These are phyloP conservation scores for Sicyos baderoa DNA, from an alignment of 306 rosid species.

Conservation along the genomic window DNA sequence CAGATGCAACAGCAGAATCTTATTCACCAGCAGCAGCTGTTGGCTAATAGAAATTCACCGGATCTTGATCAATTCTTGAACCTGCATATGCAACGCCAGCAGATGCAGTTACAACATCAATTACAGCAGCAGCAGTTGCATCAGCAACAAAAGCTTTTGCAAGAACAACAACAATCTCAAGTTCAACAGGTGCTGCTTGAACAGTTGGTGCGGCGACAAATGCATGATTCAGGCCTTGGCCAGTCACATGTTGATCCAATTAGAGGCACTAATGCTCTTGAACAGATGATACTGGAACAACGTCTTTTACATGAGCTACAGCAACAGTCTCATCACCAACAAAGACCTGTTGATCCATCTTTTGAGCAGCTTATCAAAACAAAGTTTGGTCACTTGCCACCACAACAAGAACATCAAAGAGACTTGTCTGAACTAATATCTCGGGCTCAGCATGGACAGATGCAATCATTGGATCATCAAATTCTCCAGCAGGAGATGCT, in stretches of 20 bases:
- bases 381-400: constrained; percentile 37
- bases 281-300: constrained; percentile 39
- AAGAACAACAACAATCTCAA: constrained; percentile 50
- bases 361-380: constrained; percentile 42
- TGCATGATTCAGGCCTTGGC: constrained; percentile 38
- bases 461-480: constrained; percentile 42
- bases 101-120: constrained; percentile 36
- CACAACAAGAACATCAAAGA: constrained; percentile 37
- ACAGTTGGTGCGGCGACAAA: constrained; percentile 41
- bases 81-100: constrained; percentile 22
- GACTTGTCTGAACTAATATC: constrained; percentile 38
- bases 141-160: constrained; percentile 46
- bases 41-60: constrained; percentile 33
- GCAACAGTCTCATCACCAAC: constrained; percentile 40
- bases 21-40: constrained; percentile 38
- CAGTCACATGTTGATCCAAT: constrained; percentile 38
- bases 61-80: constrained; percentile 37
- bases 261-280: constrained; percentile 36
- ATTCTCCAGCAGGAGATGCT: constrained; percentile 35
- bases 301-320: constrained; percentile 36
- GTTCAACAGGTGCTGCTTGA: constrained; percentile 42
- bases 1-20: constrained; percentile 37
- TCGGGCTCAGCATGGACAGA: constrained; percentile 37
- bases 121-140: constrained; percentile 36
- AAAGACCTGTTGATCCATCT: constrained; percentile 39